Evolutionary conservation across 768 basidiomycete species (phyloP), one percentile per base, ranked within the genome.

Genomic region (Leucocoprinus birnbaumii): DNA sequence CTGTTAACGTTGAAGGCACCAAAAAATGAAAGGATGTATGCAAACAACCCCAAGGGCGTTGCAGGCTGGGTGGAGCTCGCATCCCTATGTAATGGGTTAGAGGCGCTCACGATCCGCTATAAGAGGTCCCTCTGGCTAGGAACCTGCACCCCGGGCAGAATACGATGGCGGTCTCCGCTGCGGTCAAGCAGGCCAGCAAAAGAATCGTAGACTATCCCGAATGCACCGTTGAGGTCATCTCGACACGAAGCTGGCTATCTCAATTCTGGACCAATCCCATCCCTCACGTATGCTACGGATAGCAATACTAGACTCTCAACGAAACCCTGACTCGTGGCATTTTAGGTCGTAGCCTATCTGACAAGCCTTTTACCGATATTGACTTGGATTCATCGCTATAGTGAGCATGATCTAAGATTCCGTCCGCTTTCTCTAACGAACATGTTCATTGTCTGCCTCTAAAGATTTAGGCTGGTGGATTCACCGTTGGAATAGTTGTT

Each of bases 401-500:
- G 90, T 89, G 53, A 61, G 85, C 73, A 18, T 53, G 21, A 47
- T 41, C 18, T 55, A 27, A 35, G 50, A 25, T 27, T n/a, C 47
- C 21, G 16, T 54, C n/a, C n/a, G n/a, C 10, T 40, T 48, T 53
- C 45, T 37, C 47, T 22, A 45, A 10, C 16, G 5, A 10, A 34
- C 38, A 5, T 38, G 3, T 7, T 7, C 38, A 3, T 11, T 38
- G 11, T 10, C 38, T 14, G 4, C 24, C 42, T 38, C 38, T 19
- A 16, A 54, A 89, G 88, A 91, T 66, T 48, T 83, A 31, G 86
- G 84, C 26, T 95, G 94, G 94, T 67, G 94, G 89, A 51, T 68
- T 98, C 37, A 98, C 95, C 0, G 93, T 98, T 58, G 96, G 96
- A 24, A 87, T 96, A 63, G 96, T 99, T 10, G 76, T 98, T 45